phyloP scores from a whole-genome alignment of 331 rosid genomes.

The Phaseolus coccineus region DNA sequence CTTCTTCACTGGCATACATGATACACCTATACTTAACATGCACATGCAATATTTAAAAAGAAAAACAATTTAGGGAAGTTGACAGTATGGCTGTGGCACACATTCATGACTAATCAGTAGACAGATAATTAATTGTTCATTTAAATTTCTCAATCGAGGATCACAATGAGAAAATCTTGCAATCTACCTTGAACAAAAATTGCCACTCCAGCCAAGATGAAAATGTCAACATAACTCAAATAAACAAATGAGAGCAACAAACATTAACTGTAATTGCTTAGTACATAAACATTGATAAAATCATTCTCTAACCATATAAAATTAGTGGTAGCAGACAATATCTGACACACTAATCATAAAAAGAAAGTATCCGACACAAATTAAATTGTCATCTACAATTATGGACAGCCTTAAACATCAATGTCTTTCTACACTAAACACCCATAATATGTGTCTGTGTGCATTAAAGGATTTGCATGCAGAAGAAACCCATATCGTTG shows the following conservation, averaged over 20 bases:
- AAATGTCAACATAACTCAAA: not conserved
- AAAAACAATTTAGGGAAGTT: not conserved
- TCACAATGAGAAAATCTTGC: not conserved
- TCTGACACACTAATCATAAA: not conserved
- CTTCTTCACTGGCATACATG: not conserved
- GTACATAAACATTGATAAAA: not conserved
- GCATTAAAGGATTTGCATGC: not conserved
- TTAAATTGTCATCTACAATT: not conserved
- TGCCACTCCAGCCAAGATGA: not conserved
- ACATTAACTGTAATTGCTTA: not conserved
- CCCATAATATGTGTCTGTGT: not conserved
- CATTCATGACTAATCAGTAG: not conserved
- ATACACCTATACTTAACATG: not conserved
- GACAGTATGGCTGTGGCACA: not conserved
- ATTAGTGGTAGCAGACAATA: not conserved
- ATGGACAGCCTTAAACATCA: not conserved
- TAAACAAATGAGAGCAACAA: not conserved
- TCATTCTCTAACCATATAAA: not conserved
- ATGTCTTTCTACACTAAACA: not conserved
- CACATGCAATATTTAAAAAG: not conserved
- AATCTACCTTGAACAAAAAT: not conserved
- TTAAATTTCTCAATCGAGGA: not conserved
- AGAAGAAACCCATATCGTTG: not conserved
- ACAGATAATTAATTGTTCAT: not conserved
- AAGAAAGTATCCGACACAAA: not conserved